Evolutionary conservation across 2,329 filamentous ascomycete species (phyloP).

Genomic region (Ceratocystis harringtonii): DNA sequence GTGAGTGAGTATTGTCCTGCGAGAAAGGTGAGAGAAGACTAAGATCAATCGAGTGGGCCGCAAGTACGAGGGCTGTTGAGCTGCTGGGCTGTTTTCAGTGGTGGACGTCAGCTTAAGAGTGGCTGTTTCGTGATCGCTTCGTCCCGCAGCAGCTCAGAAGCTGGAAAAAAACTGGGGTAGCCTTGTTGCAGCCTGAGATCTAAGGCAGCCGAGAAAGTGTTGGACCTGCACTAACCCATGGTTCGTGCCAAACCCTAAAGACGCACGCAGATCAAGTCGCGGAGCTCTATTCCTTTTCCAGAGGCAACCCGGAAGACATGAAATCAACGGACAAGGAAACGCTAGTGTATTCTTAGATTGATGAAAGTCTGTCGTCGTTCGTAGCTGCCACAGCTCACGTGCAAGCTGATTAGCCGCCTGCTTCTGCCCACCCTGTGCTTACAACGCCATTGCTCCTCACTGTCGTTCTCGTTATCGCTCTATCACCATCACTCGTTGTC

Average conservation of each 20-base stretch:
- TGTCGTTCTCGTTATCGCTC: too few species aligned
- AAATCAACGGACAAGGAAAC: too few species aligned
- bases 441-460: too few species aligned
- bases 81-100: too few species aligned
- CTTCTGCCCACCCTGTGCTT: background rate
- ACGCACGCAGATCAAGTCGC: background rate
- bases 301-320: too few species aligned
- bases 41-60: too few species aligned
- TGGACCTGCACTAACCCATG: background rate
- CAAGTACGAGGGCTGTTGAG: too few species aligned
- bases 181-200: slow-evolving; percentile 1
- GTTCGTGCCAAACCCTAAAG: background rate
- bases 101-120: too few species aligned
- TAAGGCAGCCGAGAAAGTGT: background rate
- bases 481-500: too few species aligned
- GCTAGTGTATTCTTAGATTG: background rate
- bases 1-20: background rate
- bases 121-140: background rate
- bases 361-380: background rate
- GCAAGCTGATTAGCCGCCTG: background rate
- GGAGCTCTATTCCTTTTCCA: too few species aligned
- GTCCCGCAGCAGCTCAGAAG: background rate
- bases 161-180: background rate
- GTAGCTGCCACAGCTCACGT: background rate
- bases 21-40: background rate